Evolutionary conservation across 2,329 filamentous ascomycete species (phyloP).

Genomic region (Talaromyces sp.): DNA sequence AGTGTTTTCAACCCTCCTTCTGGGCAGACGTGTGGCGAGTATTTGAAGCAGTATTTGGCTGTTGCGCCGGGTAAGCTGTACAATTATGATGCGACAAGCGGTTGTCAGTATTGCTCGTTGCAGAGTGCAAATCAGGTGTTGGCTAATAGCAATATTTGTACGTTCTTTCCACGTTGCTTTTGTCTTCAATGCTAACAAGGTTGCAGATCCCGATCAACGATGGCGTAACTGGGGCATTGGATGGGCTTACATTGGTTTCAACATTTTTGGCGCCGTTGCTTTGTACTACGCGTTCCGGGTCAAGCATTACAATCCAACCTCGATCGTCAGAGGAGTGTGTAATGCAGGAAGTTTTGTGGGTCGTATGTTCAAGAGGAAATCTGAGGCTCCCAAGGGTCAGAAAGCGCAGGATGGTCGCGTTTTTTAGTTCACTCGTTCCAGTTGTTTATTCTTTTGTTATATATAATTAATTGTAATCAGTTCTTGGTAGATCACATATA

Average conservation of each 20-base stretch:
- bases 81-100: conserved; percentile 46
- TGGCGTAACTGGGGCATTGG: conserved; percentile 69
- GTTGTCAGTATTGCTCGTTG: conserved; percentile 52
- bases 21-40: conserved; percentile 59
- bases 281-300: conserved; percentile 18
- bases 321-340: conserved; percentile 12
- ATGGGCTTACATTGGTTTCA: conserved; percentile 59
- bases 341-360: conserved; percentile 11
- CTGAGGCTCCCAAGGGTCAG: conserved; percentile 11
- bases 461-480: not conserved
- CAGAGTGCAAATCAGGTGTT: conserved; percentile 42
- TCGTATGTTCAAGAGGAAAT: conserved; percentile 13
- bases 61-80: conserved; percentile 45
- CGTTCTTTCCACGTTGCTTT: not conserved
- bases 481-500: not conserved
- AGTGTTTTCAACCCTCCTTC: conserved; percentile 58
- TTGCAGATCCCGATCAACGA: conserved; percentile 51
- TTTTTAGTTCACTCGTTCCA: conserved; percentile 5
- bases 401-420: conserved; percentile 18
- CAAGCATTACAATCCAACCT: conserved; percentile 18
- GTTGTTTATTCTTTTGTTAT: not conserved
- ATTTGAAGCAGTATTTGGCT: conserved; percentile 53
- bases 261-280: conserved; percentile 52
- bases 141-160: conserved; percentile 43
- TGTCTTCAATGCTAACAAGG: not conserved